Base-by-base conservation (phyloP, 2,329 filamentous ascomycete species). In the Pseudomassariella vexata region DNA sequence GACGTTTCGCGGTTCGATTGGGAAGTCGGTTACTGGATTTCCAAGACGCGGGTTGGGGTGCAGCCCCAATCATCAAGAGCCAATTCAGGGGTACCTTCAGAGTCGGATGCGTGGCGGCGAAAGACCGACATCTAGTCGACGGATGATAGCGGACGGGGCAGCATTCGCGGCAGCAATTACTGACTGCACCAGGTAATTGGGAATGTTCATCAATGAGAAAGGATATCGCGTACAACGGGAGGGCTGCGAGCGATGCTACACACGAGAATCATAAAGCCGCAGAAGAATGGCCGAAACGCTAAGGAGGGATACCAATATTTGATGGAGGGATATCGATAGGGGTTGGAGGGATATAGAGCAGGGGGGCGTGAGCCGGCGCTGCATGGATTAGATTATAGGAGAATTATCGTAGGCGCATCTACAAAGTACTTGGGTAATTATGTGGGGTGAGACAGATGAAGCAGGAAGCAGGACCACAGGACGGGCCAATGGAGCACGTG, bases 51-150 rank as follows among this genome's bases (percentile, higher is more conserved):
- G n/a, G n/a, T n/a, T n/a, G n/a, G n/a, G n/a, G n/a, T n/a, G n/a
- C n/a, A n/a, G n/a, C n/a, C n/a, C n/a, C n/a, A n/a, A n/a, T n/a
- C n/a, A n/a, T n/a, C n/a, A n/a, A n/a, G n/a, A n/a, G n/a, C n/a
- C n/a, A n/a, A n/a, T n/a, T n/a, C n/a, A n/a, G n/a, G n/a, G n/a
- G n/a, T n/a, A n/a, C n/a, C n/a, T n/a, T n/a, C n/a, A n/a, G n/a
- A n/a, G n/a, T n/a, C n/a, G n/a, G n/a, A n/a, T n/a, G n/a, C n/a
- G n/a, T n/a, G n/a, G n/a, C n/a, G n/a, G n/a, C n/a, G n/a, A n/a
- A n/a, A n/a, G n/a, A n/a, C 24, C 36, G 36, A 38, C 36, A 38
- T 35, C 27, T 35, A 38, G 32, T 35, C 36, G 32, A 35, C 32
- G 36, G 28, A 24, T 28, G 20, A 15, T 11, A 12, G 19, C 6